Percentiles rank a stretch among this genome's conserved stretches.
Conservation (phyloP, 1,284 basidiomycete genomes). For the Marasmius oreades region DNA sequence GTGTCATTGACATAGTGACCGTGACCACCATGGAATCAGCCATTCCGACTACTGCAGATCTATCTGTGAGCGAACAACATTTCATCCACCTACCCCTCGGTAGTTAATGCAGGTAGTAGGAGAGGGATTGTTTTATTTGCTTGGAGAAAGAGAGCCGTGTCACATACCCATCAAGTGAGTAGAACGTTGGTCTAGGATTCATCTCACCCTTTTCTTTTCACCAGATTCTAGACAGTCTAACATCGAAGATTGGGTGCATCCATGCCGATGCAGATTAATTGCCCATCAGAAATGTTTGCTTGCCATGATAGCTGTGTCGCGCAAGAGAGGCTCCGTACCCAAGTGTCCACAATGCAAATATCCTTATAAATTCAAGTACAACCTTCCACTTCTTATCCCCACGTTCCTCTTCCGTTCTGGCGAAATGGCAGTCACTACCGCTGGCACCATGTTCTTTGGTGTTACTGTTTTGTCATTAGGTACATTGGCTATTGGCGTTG, state of each 20-base stretch:
- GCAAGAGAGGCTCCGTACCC: not conserved
- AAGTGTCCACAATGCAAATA: conserved; percentile 13
- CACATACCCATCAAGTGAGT: too few relatives aligned
- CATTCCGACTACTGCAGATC: too few relatives aligned
- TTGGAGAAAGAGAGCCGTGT: too few relatives aligned
- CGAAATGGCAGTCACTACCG: conserved; percentile 3
- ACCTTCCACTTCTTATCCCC: not conserved
- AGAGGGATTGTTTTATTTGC: too few relatives aligned
- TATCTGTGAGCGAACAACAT: too few relatives aligned
- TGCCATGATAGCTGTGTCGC: not conserved
- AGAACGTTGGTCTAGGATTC: not conserved
- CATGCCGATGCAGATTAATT: conserved; percentile 14
- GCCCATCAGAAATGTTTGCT: conserved; percentile 15
- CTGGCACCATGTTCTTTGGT: conserved; percentile 6
- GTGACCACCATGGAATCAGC: too few relatives aligned
- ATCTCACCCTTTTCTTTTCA: not conserved
- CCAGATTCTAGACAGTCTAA: not conserved
- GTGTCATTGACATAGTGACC: too few relatives aligned
- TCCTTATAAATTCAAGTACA: conserved; percentile 8
- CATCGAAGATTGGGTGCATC: conserved; percentile 12
- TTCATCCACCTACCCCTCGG: too few relatives aligned
- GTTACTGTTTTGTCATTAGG: conserved; percentile 2
- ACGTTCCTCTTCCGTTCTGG: conserved; percentile 10
- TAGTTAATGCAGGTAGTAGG: too few relatives aligned
- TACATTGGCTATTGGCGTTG: not conserved